phyloP scores from a whole-genome alignment of 23 red algal species.

The Gracilaria gracilis region DNA sequence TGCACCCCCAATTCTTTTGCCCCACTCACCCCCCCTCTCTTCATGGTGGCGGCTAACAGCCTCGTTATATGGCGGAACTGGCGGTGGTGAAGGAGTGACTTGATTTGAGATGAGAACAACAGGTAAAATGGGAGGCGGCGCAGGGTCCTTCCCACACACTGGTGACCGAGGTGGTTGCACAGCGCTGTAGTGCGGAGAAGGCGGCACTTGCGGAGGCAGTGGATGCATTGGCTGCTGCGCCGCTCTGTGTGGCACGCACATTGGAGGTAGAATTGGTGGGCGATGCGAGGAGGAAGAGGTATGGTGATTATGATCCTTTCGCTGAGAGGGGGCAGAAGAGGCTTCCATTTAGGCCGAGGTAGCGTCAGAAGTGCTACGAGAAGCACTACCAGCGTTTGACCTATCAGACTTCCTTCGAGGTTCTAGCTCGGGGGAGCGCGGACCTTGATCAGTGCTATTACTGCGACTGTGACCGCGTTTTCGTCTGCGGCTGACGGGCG shows the following conservation, averaged over 20 bases:
- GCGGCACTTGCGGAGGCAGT: constrained; percentile 40
- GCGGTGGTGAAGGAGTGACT: background rate
- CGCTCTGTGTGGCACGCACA: constrained; percentile 9
- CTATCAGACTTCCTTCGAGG: constrained; percentile 47
- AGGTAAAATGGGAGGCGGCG: background rate
- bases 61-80: constrained; percentile 1
- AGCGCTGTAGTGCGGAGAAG: constrained; percentile 31
- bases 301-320: constrained; percentile 2
- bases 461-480: constrained; percentile 54
- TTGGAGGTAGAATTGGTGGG: constrained; percentile 44
- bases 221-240: constrained; percentile 11
- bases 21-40: too few species aligned
- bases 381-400: constrained; percentile 7
- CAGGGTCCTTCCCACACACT: background rate
- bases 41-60: background rate
- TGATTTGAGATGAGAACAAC: constrained; percentile 12
- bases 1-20: too few species aligned
- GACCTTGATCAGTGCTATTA: constrained; percentile 56
- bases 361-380: background rate
- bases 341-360: background rate
- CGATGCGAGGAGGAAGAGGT: constrained; percentile 34
- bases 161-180: background rate
- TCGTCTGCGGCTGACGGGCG: constrained; percentile 30
- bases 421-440: constrained; percentile 36
- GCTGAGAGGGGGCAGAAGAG: background rate